These are phyloP conservation scores for Sapria himalayana DNA, from an alignment of 345 rosid genomes.

Conservation along the genomic window DNA sequence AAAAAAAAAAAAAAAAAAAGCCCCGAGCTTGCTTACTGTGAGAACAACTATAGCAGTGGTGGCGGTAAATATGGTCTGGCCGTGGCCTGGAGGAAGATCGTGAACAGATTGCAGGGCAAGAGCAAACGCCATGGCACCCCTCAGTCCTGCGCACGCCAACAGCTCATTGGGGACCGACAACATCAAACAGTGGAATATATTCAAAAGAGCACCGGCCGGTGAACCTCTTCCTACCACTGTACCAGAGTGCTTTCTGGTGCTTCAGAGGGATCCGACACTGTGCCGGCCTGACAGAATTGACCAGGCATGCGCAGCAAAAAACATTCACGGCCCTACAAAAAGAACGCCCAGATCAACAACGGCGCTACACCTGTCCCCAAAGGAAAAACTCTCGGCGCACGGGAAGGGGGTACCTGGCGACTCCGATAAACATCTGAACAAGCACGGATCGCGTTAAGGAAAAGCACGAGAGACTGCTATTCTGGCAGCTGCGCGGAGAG, in stretches of 20 bases:
- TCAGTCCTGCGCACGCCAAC: slow-evolving; percentile 40
- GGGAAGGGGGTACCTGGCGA: slow-evolving; percentile 52
- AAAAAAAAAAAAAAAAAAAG: slow-evolving; percentile 1
- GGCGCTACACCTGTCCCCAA: no score
- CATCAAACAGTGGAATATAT: not conserved
- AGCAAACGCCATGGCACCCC: slow-evolving; percentile 99
- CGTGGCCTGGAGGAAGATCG: slow-evolving; percentile 96
- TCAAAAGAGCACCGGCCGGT: slow-evolving; percentile 3
- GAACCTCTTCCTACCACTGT: slow-evolving; percentile 53
- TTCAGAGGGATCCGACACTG: slow-evolving; percentile 59
- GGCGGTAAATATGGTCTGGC: slow-evolving; percentile 92
- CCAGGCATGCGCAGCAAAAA: slow-evolving; percentile 83
- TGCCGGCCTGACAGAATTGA: slow-evolving; percentile 69
- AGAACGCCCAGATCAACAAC: not conserved
- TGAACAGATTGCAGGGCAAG: slow-evolving; percentile 96
- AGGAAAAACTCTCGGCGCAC: slow-evolving; percentile 4
- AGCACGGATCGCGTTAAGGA: slow-evolving; percentile 26
- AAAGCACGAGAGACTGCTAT: slow-evolving; percentile 11
- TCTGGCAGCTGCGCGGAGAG: no score
- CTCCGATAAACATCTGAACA: slow-evolving; percentile 53
- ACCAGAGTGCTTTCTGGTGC: slow-evolving; percentile 98
- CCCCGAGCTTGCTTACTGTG: slow-evolving; percentile 38
- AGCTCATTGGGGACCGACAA: slow-evolving; percentile 7
- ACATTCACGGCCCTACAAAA: slow-evolving; percentile 72
- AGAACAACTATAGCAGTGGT: slow-evolving; percentile 92